Percentiles rank a stretch among this genome's conserved stretches.
Evolutionary conservation across 1,284 basidiomycete genomes (phyloP).

Genomic region (Marasmius sp.): DNA sequence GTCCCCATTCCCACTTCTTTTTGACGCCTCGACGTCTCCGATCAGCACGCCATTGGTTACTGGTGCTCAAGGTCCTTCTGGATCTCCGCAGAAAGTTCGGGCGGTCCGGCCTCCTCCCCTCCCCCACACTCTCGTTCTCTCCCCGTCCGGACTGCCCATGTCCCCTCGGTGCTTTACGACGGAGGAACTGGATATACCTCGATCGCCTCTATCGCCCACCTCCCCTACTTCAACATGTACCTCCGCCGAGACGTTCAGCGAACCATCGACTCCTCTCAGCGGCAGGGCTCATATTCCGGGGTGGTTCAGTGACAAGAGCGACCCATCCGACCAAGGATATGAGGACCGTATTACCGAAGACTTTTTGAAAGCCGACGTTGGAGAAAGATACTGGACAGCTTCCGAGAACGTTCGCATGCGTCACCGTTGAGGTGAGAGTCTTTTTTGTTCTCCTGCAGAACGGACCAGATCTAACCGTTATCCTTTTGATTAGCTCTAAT

Average conservation of each 20-base stretch:
- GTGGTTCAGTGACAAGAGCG: not conserved
- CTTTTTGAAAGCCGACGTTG: not conserved
- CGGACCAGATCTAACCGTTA: not conserved
- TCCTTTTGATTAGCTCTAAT: not conserved
- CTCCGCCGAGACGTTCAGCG: not conserved
- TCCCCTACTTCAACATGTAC: not conserved
- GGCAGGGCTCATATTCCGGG: not conserved
- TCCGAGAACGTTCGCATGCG: not conserved
- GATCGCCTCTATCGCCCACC: not conserved
- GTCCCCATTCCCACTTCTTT: not conserved
- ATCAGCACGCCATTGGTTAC: not conserved
- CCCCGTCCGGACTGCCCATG: not conserved
- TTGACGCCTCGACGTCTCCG: not conserved
- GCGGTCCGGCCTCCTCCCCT: not conserved
- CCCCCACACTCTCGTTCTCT: not conserved
- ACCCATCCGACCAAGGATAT: not conserved
- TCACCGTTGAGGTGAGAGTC: not conserved
- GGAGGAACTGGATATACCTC: not conserved
- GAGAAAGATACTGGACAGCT: not conserved
- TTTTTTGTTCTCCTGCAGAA: not conserved
- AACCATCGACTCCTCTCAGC: not conserved
- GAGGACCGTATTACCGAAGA: not conserved
- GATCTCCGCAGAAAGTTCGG: not conserved
- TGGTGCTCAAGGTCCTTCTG: not conserved
- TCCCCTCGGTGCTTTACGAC: not conserved